phyloP scores from a whole-genome alignment of 2,329 filamentous ascomycete genomes.

The Paecilomyces sp. region DNA sequence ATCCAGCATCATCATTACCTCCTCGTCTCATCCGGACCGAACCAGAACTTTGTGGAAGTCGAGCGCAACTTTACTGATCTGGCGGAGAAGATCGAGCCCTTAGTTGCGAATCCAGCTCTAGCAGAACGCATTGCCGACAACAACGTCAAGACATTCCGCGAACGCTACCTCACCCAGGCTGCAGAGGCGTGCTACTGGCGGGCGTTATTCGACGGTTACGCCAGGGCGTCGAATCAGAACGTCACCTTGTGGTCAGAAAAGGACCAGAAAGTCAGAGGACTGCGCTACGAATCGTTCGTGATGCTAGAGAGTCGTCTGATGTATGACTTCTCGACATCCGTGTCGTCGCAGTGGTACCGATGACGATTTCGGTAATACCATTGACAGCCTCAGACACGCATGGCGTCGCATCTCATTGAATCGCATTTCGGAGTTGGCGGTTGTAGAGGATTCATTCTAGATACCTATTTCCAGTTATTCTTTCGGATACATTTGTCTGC shows the following conservation, averaged over 20 bases:
- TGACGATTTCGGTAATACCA: not conserved
- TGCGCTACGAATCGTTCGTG: constrained; percentile 26
- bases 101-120: constrained; percentile 28
- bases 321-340: constrained; percentile 12
- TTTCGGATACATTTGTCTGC: not conserved
- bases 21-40: constrained; percentile 32
- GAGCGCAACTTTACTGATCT: constrained; percentile 51
- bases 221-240: constrained; percentile 16
- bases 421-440: not conserved
- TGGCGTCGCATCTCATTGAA: not conserved
- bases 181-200: constrained; percentile 49
- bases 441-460: not conserved
- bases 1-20: constrained; percentile 43
- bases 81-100: constrained; percentile 26
- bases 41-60: constrained; percentile 44
- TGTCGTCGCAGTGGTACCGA: not conserved
- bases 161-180: constrained; percentile 44
- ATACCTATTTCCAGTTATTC: not conserved
- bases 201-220: constrained; percentile 28
- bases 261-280: constrained; percentile 9
- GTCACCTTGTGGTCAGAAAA: constrained; percentile 8
- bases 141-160: constrained; percentile 38
- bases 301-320: constrained; percentile 19
- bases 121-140: constrained; percentile 42
- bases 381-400: not conserved